phyloP scores from a whole-genome alignment of 2,329 filamentous ascomycete genomes.

The Lachnellula subtilissima region DNA sequence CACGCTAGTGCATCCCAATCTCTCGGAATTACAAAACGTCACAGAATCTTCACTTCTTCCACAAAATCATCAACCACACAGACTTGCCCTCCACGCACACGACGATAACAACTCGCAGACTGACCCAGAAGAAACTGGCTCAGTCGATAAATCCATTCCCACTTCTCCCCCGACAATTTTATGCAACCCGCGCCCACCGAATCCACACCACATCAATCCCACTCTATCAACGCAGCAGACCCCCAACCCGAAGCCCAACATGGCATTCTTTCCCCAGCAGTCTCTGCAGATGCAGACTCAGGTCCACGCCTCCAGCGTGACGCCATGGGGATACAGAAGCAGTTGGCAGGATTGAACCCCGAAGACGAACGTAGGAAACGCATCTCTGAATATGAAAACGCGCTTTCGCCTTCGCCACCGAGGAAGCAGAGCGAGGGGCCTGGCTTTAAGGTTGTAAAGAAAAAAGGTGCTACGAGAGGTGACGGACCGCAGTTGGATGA shows the following conservation, averaged over 20 bases:
- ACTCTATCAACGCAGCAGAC: slow-evolving; percentile 34
- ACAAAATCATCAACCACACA: slow-evolving; percentile 8
- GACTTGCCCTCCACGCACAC: not conserved
- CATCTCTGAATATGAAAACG: slow-evolving; percentile 58
- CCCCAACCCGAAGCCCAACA: slow-evolving; percentile 44
- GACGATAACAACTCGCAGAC: slow-evolving; percentile 18
- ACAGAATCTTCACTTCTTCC: slow-evolving; percentile 1
- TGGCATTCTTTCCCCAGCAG: slow-evolving; percentile 49
- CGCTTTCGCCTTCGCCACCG: slow-evolving; percentile 43
- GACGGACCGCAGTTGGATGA: slow-evolving; percentile 34
- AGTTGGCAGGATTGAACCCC: slow-evolving; percentile 49
- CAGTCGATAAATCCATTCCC: slow-evolving; percentile 26
- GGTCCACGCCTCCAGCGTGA: slow-evolving; percentile 30
- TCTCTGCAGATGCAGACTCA: slow-evolving; percentile 26
- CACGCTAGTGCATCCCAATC: no score
- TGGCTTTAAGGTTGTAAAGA: slow-evolving; percentile 53
- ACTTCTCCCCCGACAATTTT: slow-evolving; percentile 44
- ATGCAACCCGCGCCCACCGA: slow-evolving; percentile 57
- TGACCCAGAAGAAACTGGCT: slow-evolving; percentile 32
- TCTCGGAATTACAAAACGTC: not conserved
- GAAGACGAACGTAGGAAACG: slow-evolving; percentile 36
- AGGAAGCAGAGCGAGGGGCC: slow-evolving; percentile 39
- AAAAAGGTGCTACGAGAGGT: slow-evolving; percentile 26
- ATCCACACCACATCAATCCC: slow-evolving; percentile 40
- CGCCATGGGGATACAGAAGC: slow-evolving; percentile 43